Conservation (phyloP, 2,329 filamentous ascomycete genomes). For the Colletotrichum sp. region DNA sequence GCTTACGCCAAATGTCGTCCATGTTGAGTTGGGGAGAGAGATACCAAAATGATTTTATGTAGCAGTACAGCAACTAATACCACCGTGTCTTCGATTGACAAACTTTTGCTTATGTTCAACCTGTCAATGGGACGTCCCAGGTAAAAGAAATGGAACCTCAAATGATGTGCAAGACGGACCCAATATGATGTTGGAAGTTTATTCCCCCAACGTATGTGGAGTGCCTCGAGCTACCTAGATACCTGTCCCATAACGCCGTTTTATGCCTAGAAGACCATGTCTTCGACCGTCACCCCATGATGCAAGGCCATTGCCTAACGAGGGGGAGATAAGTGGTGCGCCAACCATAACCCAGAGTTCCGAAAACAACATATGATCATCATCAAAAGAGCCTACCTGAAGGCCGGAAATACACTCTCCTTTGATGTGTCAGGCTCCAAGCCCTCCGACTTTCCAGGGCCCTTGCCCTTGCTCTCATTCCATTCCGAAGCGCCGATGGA, state of each 20-base stretch:
- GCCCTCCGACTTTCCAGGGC: not conserved
- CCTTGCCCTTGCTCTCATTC: constrained; percentile 7
- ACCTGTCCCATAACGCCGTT: not conserved
- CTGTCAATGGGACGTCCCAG: not conserved
- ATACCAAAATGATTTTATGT: not conserved
- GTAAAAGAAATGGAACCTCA: not conserved
- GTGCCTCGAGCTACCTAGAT: not conserved
- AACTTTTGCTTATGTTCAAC: not conserved
- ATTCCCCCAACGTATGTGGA: not conserved
- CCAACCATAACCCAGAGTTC: not conserved
- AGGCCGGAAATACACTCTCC: not conserved
- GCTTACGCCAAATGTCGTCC: not conserved
- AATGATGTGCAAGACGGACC: not conserved
- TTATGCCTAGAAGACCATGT: not conserved
- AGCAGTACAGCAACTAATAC: rapidly evolving
- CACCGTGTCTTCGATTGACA: not conserved
- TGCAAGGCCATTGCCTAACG: not conserved
- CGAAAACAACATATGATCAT: not conserved
- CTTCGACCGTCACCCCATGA: not conserved
- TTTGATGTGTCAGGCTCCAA: not conserved
- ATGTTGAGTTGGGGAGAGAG: not conserved
- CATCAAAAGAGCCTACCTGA: not conserved
- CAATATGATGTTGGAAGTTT: not conserved
- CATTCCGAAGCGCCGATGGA: not conserved
- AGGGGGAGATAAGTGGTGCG: not conserved